Conservation (phyloP, 1,284 basidiomycete genomes). For the Cryptococcus sp. region DNA sequence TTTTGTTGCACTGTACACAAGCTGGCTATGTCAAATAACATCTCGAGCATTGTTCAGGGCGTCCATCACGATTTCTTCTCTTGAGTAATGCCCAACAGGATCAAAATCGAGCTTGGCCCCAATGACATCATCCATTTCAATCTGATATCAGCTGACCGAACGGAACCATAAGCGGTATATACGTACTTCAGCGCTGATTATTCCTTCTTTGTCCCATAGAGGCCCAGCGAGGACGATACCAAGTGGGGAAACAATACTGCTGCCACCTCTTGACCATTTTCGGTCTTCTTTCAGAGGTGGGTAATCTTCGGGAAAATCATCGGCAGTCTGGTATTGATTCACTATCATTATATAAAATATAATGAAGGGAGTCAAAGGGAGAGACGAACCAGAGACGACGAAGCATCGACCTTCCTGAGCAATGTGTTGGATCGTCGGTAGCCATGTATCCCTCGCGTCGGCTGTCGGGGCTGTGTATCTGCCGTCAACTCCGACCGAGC, state of each 20-base stretch:
- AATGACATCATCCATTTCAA: slow-evolving; percentile 60
- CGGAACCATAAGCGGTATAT: not conserved
- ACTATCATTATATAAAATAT: slow-evolving; percentile 5
- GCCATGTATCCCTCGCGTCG: slow-evolving; percentile 62
- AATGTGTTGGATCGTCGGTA: slow-evolving; percentile 64
- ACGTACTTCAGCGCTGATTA: slow-evolving; percentile 56
- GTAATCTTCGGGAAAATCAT: slow-evolving; percentile 29
- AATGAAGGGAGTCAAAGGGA: not conserved
- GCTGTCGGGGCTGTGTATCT: slow-evolving; percentile 52
- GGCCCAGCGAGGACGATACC: slow-evolving; percentile 67
- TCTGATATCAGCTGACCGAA: slow-evolving; percentile 26
- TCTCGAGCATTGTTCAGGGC: no score
- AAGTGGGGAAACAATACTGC: slow-evolving; percentile 63
- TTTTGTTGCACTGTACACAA: no score
- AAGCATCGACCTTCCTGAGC: slow-evolving; percentile 72
- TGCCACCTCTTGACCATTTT: slow-evolving; percentile 54
- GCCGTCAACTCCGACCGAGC: not conserved
- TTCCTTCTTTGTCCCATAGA: slow-evolving; percentile 57
- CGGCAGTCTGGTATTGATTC: slow-evolving; percentile 28
- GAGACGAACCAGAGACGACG: slow-evolving; percentile 61
- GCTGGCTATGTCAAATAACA: no score
- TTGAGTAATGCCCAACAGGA: slow-evolving; percentile 63
- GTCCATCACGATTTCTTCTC: slow-evolving; percentile 52
- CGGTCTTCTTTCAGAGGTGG: slow-evolving; percentile 14
- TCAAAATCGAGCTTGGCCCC: slow-evolving; percentile 71